Conservation (phyloP, 805 yeast species). For the Saccharomycopsis babjevae region DNA sequence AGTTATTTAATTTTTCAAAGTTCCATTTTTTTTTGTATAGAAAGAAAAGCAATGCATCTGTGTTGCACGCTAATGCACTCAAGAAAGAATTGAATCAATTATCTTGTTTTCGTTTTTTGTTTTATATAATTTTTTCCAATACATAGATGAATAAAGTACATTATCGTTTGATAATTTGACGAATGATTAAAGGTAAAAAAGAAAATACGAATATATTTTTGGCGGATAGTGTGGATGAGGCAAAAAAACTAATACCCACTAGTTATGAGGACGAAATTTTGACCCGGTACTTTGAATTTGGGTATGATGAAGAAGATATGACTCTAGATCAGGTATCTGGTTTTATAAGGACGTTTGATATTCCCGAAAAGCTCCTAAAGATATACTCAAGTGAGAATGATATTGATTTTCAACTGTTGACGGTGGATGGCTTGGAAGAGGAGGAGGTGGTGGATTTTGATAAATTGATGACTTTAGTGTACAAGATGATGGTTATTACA, state of each 20-base stretch:
- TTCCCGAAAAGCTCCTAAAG: slow-evolving; percentile 5
- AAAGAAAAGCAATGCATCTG: no score
- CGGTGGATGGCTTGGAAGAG: slow-evolving; percentile 11
- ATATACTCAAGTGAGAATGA: slow-evolving; percentile 2
- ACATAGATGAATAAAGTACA: not conserved
- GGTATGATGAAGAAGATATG: slow-evolving; percentile 18
- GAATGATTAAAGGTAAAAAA: not conserved
- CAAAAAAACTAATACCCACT: slow-evolving; percentile 2
- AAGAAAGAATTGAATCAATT: no score
- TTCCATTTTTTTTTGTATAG: no score
- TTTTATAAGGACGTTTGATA: slow-evolving; percentile 5
- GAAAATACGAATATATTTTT: not conserved
- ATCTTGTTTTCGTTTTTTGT: no score
- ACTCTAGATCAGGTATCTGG: slow-evolving; percentile 1
- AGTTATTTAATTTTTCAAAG: no score
- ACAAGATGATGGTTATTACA: slow-evolving; percentile 8
- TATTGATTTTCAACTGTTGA: slow-evolving; percentile 6
- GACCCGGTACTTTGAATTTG: slow-evolving; percentile 14
- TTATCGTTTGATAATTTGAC: not conserved
- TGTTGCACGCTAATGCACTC: no score
- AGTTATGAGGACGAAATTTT: slow-evolving; percentile 30
- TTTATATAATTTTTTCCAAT: no score
- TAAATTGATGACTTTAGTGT: slow-evolving; percentile 5
- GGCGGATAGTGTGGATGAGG: not conserved
- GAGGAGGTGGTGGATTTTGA: slow-evolving; percentile 14